A percentile compares a stretch with the other conserved stretches of the same genome.
These are phyloP conservation scores for Cerrena zonata DNA, from an alignment of 1,284 basidiomycete species.

Conservation along the genomic window DNA sequence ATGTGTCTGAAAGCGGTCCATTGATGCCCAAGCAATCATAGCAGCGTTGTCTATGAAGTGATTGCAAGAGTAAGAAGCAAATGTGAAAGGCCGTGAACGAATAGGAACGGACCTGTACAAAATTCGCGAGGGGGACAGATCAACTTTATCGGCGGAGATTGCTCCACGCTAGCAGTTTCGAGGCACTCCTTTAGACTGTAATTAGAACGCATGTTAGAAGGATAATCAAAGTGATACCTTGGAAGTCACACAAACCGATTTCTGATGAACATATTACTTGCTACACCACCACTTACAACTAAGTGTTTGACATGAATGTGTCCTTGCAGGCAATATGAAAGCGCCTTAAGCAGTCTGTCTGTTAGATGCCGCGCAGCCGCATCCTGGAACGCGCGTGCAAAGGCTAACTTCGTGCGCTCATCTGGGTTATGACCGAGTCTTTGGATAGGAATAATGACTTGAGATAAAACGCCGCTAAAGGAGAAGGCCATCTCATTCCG, in stretches of 20 bases:
- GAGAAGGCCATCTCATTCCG: constrained; percentile 63
- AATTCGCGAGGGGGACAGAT: constrained; percentile 69
- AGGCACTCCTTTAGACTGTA: constrained; percentile 42
- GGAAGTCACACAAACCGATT: constrained; percentile 40
- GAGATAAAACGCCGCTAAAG: constrained; percentile 69
- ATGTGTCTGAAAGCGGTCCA: constrained; percentile 67
- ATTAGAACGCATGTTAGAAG: not conserved
- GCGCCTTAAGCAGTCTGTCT: constrained; percentile 62
- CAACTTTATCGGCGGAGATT: constrained; percentile 32
- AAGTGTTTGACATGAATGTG: constrained; percentile 47
- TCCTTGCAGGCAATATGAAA: constrained; percentile 42
- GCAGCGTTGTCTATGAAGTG: constrained; percentile 78
- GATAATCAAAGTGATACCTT: not conserved
- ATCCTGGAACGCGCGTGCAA: constrained; percentile 71
- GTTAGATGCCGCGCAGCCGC: constrained; percentile 70
- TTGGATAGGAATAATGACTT: constrained; percentile 45
- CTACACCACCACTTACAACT: constrained; percentile 87
- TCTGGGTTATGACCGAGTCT: constrained; percentile 33
- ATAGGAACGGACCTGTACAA: constrained; percentile 66
- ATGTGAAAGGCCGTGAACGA: not conserved
- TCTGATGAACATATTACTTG: constrained; percentile 72
- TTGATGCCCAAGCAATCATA: constrained; percentile 90
- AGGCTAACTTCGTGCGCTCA: constrained; percentile 31
- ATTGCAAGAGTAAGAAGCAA: not conserved
- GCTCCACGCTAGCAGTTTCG: constrained; percentile 22